phyloP scores from a whole-genome alignment of 2,329 filamentous ascomycete genomes.

The Ophiostoma angusticollis region DNA sequence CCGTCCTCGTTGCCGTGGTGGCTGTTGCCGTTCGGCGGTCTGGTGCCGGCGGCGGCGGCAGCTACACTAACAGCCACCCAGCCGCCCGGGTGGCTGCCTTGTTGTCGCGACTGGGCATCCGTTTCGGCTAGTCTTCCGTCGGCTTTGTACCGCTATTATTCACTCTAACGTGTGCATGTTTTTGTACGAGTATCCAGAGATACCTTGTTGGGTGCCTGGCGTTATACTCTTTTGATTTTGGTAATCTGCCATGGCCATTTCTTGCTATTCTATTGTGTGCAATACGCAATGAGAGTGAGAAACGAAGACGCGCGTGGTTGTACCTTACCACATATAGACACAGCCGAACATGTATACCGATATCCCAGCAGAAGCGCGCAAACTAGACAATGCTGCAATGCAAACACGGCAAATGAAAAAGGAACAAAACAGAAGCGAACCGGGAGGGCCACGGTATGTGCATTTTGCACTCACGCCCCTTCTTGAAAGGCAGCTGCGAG shows the following conservation, averaged over 20 bases:
- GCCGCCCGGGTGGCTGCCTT: conserved; percentile 13
- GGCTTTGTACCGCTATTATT: neutral
- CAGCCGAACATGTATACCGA: too few species aligned
- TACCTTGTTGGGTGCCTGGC: too few species aligned
- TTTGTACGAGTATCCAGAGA: conserved; percentile 1
- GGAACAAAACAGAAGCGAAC: neutral
- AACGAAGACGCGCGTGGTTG: too few species aligned
- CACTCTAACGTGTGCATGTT: neutral
- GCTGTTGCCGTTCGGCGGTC: conserved; percentile 54
- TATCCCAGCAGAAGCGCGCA: too few species aligned
- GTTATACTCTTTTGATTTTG: too few species aligned
- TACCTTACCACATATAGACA: too few species aligned
- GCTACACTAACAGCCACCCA: neutral
- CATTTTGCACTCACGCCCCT: conserved; percentile 18
- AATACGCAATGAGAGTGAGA: too few species aligned
- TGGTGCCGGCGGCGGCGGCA: conserved; percentile 16
- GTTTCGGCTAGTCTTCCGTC: neutral
- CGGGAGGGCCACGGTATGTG: too few species aligned
- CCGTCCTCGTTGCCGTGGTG: conserved; percentile 53
- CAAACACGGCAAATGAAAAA: neutral
- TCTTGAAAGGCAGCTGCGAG: conserved; percentile 48
- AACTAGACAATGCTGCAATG: neutral
- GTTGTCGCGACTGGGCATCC: conserved; percentile 10
- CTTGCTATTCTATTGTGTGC: too few species aligned
- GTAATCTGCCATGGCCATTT: too few species aligned